Base-by-base conservation (phyloP, 1,284 basidiomycete species). In the Moniliophthora roreri region DNA sequence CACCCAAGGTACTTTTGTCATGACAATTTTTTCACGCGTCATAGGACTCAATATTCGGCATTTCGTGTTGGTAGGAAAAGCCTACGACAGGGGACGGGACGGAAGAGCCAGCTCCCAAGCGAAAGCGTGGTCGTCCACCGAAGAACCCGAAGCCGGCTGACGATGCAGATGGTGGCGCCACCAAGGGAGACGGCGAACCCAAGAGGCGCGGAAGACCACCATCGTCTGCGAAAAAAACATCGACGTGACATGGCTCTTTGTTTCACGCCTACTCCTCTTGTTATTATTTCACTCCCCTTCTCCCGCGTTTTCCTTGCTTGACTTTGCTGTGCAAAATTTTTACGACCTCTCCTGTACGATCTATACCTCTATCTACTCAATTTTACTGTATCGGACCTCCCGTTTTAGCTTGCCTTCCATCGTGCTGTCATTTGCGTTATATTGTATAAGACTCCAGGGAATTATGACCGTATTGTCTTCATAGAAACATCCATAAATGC, bases 181-280 rank as follows among this genome's bases (percentile, higher is more conserved):
- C 68, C 59, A 74, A 64, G 28, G 80, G 80, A 51, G 65, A 66
- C 48, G 64, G 63, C 36, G 81, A 81, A 62, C 58, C 76, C 55
- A 85, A 77, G 79, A 89, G 82, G 73, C 76, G 84, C 59, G 87
- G 86, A 49, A 78, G 87, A 62, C 87, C 87, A 62, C 81, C 82
- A 24, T 42, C 18, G 21, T 23, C 15, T 20, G 26, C 36, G 65
- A 90, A 90, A 80, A 54, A 61, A 58, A 55, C 62, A 59, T 60
- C 59, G 59, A 60, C 59, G 58, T 61, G 63, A 62, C 55, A 51
- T 44, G 36, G 57, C 63, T 67, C 60, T 67, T 54, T 62, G 53
- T 57, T 59, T 60, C 57, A 60, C 55, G 57, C 61, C 41, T 15
- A 11, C n/a, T 46, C 34, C 16, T 20, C 39, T 48, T 3, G 28